Evolutionary conservation across 164 flowering plant genomes (phyloP).

Genomic region (Piper longum): DNA sequence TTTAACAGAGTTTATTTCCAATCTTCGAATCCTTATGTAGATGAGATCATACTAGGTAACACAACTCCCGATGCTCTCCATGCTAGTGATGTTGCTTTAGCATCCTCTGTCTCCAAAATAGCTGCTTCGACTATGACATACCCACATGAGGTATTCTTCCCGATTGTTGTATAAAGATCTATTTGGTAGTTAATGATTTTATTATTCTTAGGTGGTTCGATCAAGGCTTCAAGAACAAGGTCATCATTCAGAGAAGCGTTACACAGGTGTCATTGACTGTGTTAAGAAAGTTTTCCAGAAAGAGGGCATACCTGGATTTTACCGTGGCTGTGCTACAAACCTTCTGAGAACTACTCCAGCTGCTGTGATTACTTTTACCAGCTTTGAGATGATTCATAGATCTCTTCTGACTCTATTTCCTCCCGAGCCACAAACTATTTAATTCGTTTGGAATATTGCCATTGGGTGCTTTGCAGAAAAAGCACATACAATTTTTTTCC

Average conservation of each 20-base stretch:
- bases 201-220: slow-evolving; percentile 54
- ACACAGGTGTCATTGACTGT: slow-evolving; percentile 75
- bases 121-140: slow-evolving; percentile 94
- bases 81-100: slow-evolving; percentile 85
- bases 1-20: not conserved
- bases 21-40: slow-evolving; percentile 1
- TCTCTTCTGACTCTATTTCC: slow-evolving; percentile 40
- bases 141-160: slow-evolving; percentile 80
- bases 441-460: not conserved
- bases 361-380: slow-evolving; percentile 93
- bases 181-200: not conserved
- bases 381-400: slow-evolving; percentile 94
- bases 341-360: slow-evolving; percentile 88
- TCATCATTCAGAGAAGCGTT: slow-evolving; percentile 66
- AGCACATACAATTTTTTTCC: not conserved
- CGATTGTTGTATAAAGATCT: not conserved
- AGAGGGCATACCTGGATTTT: slow-evolving; percentile 81
- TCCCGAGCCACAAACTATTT: slow-evolving; percentile 34
- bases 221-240: slow-evolving; percentile 97
- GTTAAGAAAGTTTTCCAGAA: slow-evolving; percentile 54
- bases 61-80: slow-evolving; percentile 58
- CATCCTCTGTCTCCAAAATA: slow-evolving; percentile 87
- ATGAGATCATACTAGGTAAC: slow-evolving; percentile 30
- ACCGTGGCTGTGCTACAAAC: slow-evolving; percentile 94
- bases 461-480: not conserved